Evolutionary conservation across 768 basidiomycete species (phyloP).

Genomic region (Agaricus blazei): DNA sequence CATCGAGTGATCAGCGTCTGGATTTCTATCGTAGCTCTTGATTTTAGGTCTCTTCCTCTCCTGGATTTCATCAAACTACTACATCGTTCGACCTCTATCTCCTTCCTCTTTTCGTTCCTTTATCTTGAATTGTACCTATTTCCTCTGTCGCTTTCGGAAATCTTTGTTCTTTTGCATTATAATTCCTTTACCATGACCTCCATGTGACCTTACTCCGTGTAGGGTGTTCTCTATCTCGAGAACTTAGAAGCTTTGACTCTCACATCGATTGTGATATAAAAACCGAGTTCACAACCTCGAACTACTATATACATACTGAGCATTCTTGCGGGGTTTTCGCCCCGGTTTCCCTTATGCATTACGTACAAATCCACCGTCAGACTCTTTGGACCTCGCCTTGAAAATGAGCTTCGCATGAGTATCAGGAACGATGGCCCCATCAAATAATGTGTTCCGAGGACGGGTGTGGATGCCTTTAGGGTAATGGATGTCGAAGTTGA

Average conservation of each 20-base stretch:
- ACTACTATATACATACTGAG: too few relatives aligned
- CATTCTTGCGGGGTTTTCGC: too few relatives aligned
- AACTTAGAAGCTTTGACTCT: neutral
- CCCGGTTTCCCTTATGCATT: neutral
- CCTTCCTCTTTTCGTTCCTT: neutral
- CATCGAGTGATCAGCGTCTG: slow-evolving; percentile 67
- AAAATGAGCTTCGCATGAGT: slow-evolving; percentile 27
- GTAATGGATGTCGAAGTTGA: slow-evolving; percentile 27
- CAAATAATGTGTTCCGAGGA: slow-evolving; percentile 26
- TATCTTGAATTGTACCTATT: slow-evolving; percentile 4
- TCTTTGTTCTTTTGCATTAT: neutral
- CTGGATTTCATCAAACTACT: neutral
- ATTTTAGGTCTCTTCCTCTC: neutral
- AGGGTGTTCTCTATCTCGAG: neutral
- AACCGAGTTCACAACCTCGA: neutral
- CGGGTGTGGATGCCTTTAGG: slow-evolving; percentile 20
- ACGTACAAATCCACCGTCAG: neutral
- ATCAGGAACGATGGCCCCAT: slow-evolving; percentile 29
- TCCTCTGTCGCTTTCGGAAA: neutral
- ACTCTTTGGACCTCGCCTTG: slow-evolving; percentile 13
- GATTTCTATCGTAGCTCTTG: slow-evolving; percentile 44
- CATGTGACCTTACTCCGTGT: neutral
- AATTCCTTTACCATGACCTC: neutral
- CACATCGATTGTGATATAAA: neutral
- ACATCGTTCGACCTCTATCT: neutral